phyloP scores from a whole-genome alignment of 2,329 filamentous ascomycete species.

The Fonsecaea pedrosoi region DNA sequence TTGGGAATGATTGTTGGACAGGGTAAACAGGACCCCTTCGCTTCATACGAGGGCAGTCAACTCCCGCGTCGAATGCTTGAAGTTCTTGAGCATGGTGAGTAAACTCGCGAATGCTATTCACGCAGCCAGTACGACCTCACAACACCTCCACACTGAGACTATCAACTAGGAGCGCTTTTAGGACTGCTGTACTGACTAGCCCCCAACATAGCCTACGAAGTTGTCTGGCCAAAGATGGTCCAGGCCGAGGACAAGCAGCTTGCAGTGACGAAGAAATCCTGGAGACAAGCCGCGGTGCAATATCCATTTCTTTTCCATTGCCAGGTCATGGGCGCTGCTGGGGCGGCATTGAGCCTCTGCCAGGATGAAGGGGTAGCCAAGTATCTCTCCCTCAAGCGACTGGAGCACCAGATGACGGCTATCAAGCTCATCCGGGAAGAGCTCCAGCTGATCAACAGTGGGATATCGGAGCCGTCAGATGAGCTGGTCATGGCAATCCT shows the following conservation, averaged over 20 bases:
- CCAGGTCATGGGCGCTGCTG: conserved; percentile 10
- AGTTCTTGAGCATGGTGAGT: conserved; percentile 7
- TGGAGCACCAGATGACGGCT: conserved; percentile 6
- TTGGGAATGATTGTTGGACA: not conserved
- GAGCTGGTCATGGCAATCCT: conserved; percentile 9
- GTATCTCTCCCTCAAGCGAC: conserved; percentile 4
- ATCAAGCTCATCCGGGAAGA: conserved; percentile 6
- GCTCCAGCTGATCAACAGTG: conserved; percentile 1
- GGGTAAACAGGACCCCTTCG: conserved; percentile 4
- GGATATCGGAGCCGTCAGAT: not conserved
- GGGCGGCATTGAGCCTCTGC: not conserved
- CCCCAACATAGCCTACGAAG: conserved; percentile 2
- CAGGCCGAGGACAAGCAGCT: not conserved
- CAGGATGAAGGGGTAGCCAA: not conserved
- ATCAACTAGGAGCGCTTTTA: not conserved
- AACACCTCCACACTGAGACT: too few relatives aligned
- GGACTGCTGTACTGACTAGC: not conserved
- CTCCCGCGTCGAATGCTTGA: not conserved
- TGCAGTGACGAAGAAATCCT: not conserved
- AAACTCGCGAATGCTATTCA: not conserved
- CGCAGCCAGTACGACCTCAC: too few relatives aligned
- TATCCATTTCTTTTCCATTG: conserved; percentile 8
- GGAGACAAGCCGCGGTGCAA: not conserved
- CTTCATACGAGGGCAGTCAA: not conserved
- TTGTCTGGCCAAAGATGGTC: conserved; percentile 13